Percentiles rank a stretch among this genome's conserved stretches.
Evolutionary conservation across 129 eudicot genomes (phyloP).

Genomic region (Escallonia rubra): DNA sequence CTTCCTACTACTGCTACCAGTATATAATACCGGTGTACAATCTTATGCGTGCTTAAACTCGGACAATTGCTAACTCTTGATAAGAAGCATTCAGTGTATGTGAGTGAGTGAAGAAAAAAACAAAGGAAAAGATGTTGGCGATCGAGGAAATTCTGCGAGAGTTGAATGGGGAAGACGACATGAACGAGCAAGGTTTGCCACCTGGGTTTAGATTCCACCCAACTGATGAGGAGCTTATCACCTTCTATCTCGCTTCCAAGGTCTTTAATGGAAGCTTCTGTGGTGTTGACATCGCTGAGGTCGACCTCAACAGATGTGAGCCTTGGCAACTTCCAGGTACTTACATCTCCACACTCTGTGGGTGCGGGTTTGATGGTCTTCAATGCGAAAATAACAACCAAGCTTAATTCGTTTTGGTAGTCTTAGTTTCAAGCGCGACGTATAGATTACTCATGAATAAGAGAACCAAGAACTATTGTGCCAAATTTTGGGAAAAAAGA

Average conservation of each 20-base stretch:
- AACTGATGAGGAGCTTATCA: constrained; percentile 87
- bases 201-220: constrained; percentile 97
- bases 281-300: constrained; percentile 54
- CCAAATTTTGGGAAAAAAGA: too few species aligned
- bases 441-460: too few species aligned
- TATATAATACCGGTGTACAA: background rate
- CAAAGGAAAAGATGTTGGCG: constrained; percentile 39
- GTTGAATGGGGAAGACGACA: constrained; percentile 45
- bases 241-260: constrained; percentile 83
- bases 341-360: background rate
- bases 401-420: too few species aligned
- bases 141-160: constrained; percentile 75
- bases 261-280: constrained; percentile 45
- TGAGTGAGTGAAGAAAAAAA: background rate
- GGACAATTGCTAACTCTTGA: background rate
- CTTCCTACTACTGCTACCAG: constrained; percentile 10
- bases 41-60: background rate
- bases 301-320: constrained; percentile 67
- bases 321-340: constrained; percentile 80
- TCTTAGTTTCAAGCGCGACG: background rate
- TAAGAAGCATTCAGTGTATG: background rate
- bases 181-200: constrained; percentile 44
- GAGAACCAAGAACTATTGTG: too few species aligned
- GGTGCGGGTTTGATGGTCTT: too few species aligned
- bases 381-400: too few species aligned